Base-by-base conservation (phyloP, 257 asterid genomes). In the Solanum lycopersicoides region DNA sequence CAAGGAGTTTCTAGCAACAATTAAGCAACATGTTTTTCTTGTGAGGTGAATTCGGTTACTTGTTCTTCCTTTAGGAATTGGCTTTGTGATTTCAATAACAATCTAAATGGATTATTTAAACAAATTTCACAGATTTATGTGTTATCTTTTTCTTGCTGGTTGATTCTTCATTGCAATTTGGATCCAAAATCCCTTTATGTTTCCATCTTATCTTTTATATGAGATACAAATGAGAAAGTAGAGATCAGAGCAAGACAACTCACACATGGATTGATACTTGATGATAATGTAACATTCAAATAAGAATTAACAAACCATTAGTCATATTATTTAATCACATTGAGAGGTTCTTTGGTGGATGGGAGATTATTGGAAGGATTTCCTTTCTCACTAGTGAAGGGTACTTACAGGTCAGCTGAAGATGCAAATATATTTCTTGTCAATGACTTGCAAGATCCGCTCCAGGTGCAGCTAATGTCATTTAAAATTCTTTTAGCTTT, bases 351-450 rank as follows among this genome's bases (percentile, higher is more conserved):
- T 82, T 32, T 50, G 85, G 69, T 53, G 47, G 85, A 53, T 82
- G 69, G 71, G 8, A 82, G 71, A 82, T 50, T 50, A 50, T 21
- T 50, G 85, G 12, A 76, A 50, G 85, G 71, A 82, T 82, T 82
- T 82, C 45, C 85, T 50, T 34, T 50, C 45, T 82, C 85, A 82
- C 85, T 18, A 82, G 85, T 82, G 11, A 50, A 50, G 69, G 30
- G 71, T 88, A 69, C 92, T 86, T 92, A 84, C 96, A 97, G 99
- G 95, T 97, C 99, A 65, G 95, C 94, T 63, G 98, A 96, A 90
- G 99, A 97, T 90, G 95, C 99, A 86, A 97, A 97, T 90, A 95
- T 95, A 59, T 96, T 95, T 91, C 97, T 97, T 85, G 99, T 97
- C 89, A 97, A 97, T 87, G 99, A 97, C 92, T 92, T 95, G 86